Conservation (phyloP, 306 rosid species). For the Adenanthera pavonina region DNA sequence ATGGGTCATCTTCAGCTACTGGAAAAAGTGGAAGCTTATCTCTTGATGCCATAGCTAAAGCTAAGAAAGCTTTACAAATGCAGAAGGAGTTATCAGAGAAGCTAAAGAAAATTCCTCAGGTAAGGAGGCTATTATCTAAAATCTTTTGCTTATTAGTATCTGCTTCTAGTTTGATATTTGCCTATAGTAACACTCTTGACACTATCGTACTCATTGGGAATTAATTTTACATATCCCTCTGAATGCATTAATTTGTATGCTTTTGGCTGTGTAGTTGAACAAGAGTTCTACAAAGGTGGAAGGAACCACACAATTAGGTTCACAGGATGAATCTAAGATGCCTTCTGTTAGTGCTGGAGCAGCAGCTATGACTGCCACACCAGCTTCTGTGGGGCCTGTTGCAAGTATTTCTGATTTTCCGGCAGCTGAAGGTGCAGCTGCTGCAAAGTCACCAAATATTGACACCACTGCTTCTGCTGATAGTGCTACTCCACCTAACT, state of each 20-base stretch:
- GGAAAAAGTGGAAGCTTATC: constrained; percentile 85
- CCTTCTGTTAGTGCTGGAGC: constrained; percentile 46
- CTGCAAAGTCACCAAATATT: constrained; percentile 38
- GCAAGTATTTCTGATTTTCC: constrained; percentile 54
- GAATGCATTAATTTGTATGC: constrained; percentile 38
- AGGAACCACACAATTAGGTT: constrained; percentile 49
- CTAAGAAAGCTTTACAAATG: constrained; percentile 84
- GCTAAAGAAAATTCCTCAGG: constrained; percentile 79
- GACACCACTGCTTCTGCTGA: constrained; percentile 48
- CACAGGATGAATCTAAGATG: constrained; percentile 50
- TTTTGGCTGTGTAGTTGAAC: constrained; percentile 64
- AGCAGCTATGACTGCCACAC: constrained; percentile 40
- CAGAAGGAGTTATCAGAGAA: constrained; percentile 78
- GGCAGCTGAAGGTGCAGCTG: constrained; percentile 23
- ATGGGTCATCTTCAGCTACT: constrained; percentile 96
- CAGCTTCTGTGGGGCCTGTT: constrained; percentile 47
- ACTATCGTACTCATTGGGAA: neutral
- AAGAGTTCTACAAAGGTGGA: constrained; percentile 61
- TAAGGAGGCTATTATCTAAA: constrained; percentile 41
- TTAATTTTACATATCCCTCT: constrained; percentile 25
- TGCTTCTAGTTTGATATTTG: constrained; percentile 19
- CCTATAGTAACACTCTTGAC: neutral
- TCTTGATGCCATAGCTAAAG: constrained; percentile 84
- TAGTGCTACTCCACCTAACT: constrained; percentile 52
- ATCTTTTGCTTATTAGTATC: constrained; percentile 12